Base-by-base conservation (phyloP, 257 asterid genomes). In the Lithospermum erythrorhizon region DNA sequence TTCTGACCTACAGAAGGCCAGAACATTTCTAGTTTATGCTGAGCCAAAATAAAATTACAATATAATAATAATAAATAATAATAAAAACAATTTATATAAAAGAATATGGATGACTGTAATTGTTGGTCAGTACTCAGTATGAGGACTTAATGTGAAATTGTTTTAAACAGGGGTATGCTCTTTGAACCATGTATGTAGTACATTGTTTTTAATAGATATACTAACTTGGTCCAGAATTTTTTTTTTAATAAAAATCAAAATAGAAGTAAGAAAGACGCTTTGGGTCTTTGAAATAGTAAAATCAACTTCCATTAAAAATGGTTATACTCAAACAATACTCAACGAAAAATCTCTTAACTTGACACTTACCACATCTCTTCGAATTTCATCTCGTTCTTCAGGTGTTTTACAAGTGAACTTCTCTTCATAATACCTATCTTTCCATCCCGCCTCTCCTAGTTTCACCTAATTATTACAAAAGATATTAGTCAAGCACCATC, bases 391-490 rank as follows among this genome's bases (percentile, higher is more conserved):
- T 70, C 75, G 87, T 73, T 93, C 99, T 75, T 89, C 95, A 6
- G 95, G 95, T 63, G 95, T 76, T 70, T 65, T 81, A 54, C 78
- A 87, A 55, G 83, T 67, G 75, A 93, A 89, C 75, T 93, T 93
- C 57, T 87, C 95, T 70, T 84, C 89, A 70, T 93, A 93, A 75
- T 93, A 93, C 82, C 99, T 84, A 66, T 93, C 97, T 74, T 74
- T 89, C 99, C 99, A 93, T 45, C 97, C 99, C 37, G 96, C 76
- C 66, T 75, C 89, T 61, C 99, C 99, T 78, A 93, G 73, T 69
- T 82, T 89, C 69, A 93, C 83, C 99, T 91, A 63, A 35, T 75
- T 64, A 70, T 30, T 66, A 55, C 48, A 49, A 57, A 25, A 68
- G 48, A 70, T 55, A 66, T 41, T 11, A 41, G 49, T 14, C 13